Conservation (phyloP, 352 stramenopile species). For the Globisporangium cystogenes region DNA sequence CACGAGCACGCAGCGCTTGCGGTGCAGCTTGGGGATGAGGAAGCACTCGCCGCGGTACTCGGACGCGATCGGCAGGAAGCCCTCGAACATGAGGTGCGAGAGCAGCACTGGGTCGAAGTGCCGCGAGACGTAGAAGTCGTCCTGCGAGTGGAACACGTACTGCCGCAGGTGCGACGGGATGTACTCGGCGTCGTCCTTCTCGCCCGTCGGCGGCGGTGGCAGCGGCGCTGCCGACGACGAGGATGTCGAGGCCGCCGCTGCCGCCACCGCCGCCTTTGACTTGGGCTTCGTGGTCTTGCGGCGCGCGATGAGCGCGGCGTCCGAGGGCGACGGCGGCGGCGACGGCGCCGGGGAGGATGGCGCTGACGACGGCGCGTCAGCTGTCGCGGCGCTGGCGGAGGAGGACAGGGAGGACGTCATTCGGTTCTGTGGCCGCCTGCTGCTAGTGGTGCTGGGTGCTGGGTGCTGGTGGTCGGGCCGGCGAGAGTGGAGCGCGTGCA, state of each 20-base stretch:
- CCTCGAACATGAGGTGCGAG: constrained; percentile 90
- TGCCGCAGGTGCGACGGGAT: constrained; percentile 79
- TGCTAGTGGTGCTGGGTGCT: too few relatives aligned
- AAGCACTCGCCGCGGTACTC: constrained; percentile 61
- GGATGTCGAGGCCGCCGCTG: neutral
- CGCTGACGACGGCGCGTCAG: neutral
- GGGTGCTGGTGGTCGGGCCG: too few relatives aligned
- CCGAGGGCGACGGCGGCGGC: constrained; percentile 6
- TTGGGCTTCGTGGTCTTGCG: constrained; percentile 2
- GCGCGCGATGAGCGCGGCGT: constrained; percentile 2
- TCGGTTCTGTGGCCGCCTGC: neutral
- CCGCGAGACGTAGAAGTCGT: constrained; percentile 91
- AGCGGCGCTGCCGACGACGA: neutral
- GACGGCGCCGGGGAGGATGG: neutral
- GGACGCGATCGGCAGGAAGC: constrained; percentile 93
- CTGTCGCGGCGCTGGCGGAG: neutral
- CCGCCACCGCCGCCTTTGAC: too few relatives aligned
- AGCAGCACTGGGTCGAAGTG: constrained; percentile 88
- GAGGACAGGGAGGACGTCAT: neutral
- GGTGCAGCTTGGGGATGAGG: constrained; percentile 87
- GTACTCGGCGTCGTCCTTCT: constrained; percentile 66
- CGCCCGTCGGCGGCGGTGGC: neutral
- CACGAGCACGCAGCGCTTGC: constrained; percentile 84
- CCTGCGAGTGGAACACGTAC: constrained; percentile 89
- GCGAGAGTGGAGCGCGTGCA: too few relatives aligned